Evolutionary conservation across 192 early-diverging fungal species (phyloP).

Genomic region (Gigaspora rosea): DNA sequence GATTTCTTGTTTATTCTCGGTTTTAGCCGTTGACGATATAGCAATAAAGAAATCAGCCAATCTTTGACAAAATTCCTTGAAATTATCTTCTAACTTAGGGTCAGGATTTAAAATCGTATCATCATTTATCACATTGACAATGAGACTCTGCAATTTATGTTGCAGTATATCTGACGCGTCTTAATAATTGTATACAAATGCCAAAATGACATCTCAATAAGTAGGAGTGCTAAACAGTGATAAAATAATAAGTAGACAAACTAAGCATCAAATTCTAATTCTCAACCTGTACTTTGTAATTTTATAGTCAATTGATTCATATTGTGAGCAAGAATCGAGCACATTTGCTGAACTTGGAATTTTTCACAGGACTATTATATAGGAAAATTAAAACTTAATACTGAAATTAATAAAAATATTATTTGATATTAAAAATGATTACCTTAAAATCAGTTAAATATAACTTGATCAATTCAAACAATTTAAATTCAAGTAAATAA

Average conservation of each 20-base stretch:
- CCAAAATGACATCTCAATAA: background rate
- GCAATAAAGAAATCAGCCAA: slow-evolving; percentile 1
- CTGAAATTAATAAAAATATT: background rate
- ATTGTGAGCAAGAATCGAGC: background rate
- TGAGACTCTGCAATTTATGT: background rate
- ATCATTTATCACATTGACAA: background rate
- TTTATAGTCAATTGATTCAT: background rate
- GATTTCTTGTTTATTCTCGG: background rate
- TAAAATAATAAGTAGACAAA: background rate
- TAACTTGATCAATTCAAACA: slow-evolving; percentile 46
- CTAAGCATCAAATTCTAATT: background rate
- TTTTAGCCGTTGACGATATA: background rate
- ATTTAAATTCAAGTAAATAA: slow-evolving; percentile 34
- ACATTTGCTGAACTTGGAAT: slow-evolving; percentile 14
- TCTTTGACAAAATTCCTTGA: slow-evolving; percentile 23
- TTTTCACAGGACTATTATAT: slow-evolving; percentile 2
- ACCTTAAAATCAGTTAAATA: slow-evolving; percentile 43
- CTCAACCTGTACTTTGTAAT: background rate
- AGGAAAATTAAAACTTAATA: background rate
- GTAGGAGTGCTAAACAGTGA: background rate
- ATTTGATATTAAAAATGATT: slow-evolving; percentile 1
- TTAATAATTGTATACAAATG: background rate
- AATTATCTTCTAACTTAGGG: slow-evolving; percentile 1
- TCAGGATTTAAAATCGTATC: background rate
- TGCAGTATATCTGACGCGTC: background rate